A percentile compares a stretch with the other conserved stretches of the same genome.
phyloP scores from a whole-genome alignment of 2,329 filamentous ascomycete species.

The Pestalotiopsis sp. region DNA sequence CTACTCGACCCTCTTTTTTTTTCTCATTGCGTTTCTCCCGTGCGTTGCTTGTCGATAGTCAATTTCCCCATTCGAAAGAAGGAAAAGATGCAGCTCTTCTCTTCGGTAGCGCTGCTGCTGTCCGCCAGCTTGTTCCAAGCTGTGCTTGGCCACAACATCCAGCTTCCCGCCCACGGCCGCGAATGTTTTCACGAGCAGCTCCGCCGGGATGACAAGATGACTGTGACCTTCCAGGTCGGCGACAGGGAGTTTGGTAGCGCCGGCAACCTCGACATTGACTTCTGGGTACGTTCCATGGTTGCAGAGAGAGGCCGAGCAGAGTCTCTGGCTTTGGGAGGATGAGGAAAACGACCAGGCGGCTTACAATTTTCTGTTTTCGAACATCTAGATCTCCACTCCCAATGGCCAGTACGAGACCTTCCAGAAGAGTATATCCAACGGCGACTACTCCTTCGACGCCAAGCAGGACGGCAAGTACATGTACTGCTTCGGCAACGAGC shows the following conservation, averaged over 20 bases:
- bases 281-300: slow-evolving; percentile 74
- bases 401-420: slow-evolving; percentile 74
- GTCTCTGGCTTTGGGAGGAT: neutral
- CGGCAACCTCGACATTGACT: slow-evolving; percentile 95
- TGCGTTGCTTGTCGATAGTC: neutral
- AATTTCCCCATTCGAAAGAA: slow-evolving; percentile 14
- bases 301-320: neutral
- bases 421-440: slow-evolving; percentile 81
- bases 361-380: neutral
- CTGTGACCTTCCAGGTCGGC: slow-evolving; percentile 96
- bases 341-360: neutral
- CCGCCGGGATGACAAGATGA: slow-evolving; percentile 96
- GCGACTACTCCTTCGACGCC: slow-evolving; percentile 91
- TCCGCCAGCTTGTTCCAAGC: slow-evolving; percentile 52
- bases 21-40: neutral
- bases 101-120: slow-evolving; percentile 49
- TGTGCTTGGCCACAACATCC: slow-evolving; percentile 88
- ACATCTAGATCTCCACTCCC: slow-evolving; percentile 75
- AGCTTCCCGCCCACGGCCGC: slow-evolving; percentile 86
- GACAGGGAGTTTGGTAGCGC: slow-evolving; percentile 94
- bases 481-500: slow-evolving; percentile 99
- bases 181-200: slow-evolving; percentile 97
- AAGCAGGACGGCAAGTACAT: slow-evolving; percentile 83
- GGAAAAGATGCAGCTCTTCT: slow-evolving; percentile 44
- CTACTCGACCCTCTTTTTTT: neutral